Evolutionary conservation across 1,284 basidiomycete species (phyloP).

Genomic region (Marasmius sp.): DNA sequence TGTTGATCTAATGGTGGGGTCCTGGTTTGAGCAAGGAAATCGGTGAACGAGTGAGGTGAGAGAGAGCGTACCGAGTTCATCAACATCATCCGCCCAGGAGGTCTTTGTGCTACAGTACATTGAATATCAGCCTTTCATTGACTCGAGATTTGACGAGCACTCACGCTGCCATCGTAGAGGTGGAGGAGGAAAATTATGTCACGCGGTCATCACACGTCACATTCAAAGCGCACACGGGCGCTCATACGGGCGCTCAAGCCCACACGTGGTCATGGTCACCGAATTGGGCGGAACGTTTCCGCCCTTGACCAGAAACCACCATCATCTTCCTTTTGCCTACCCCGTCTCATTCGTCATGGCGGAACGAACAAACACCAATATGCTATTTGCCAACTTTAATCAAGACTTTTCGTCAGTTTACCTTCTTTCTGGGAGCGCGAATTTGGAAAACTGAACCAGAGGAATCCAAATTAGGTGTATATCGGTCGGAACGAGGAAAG

Average conservation of each 20-base stretch:
- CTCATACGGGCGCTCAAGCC: too few species aligned
- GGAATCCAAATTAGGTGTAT: slow-evolving; percentile 61
- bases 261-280: too few species aligned
- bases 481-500: slow-evolving; percentile 92
- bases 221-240: too few species aligned
- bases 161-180: background rate
- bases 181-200: background rate
- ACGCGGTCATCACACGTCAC: background rate
- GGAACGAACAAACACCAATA: slow-evolving; percentile 32
- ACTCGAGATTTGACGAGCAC: background rate
- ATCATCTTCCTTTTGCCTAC: background rate
- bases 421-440: background rate
- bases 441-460: background rate
- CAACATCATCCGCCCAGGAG: slow-evolving; percentile 83
- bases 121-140: background rate
- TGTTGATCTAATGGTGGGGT: slow-evolving; percentile 27
- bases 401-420: slow-evolving; percentile 78
- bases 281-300: too few species aligned
- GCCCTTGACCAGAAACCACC: background rate
- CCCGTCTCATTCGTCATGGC: slow-evolving; percentile 1
- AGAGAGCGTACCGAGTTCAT: slow-evolving; percentile 58
- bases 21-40: background rate
- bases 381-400: slow-evolving; percentile 87
- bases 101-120: slow-evolving; percentile 53
- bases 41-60: background rate